Percentiles rank a stretch among this genome's conserved stretches.
Conservation (phyloP, 2,329 filamentous ascomycete genomes). For the Botrytis sinoallii region DNA sequence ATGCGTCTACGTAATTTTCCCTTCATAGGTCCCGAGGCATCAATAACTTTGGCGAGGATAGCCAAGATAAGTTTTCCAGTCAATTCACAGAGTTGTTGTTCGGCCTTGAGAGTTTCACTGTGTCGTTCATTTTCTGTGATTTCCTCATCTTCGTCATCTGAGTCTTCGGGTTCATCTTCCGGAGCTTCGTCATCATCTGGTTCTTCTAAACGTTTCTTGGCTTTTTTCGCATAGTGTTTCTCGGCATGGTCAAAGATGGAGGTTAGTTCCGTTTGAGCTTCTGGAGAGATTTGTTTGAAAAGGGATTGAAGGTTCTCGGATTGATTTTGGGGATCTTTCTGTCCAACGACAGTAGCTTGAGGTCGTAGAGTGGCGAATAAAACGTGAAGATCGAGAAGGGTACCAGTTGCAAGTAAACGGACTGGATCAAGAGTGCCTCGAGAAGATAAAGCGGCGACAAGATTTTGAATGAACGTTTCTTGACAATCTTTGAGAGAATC, state of each 20-base stretch:
- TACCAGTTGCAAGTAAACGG: slow-evolving; percentile 70
- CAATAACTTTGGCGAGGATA: slow-evolving; percentile 71
- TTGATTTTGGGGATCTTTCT: slow-evolving; percentile 43
- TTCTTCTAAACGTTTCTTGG: slow-evolving; percentile 59
- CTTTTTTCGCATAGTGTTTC: slow-evolving; percentile 70
- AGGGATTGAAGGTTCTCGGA: slow-evolving; percentile 57
- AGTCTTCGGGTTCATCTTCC: slow-evolving; percentile 62
- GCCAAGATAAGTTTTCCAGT: slow-evolving; percentile 81
- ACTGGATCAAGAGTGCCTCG: slow-evolving; percentile 72
- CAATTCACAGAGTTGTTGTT: slow-evolving; percentile 82
- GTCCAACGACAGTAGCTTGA: slow-evolving; percentile 39
- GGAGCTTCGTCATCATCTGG: slow-evolving; percentile 72
- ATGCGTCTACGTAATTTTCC: slow-evolving; percentile 69
- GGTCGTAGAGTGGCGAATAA: slow-evolving; percentile 72
- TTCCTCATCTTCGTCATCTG: slow-evolving; percentile 53
- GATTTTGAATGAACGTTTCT: slow-evolving; percentile 56
- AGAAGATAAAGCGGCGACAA: slow-evolving; percentile 67
- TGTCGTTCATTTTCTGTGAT: slow-evolving; percentile 57
- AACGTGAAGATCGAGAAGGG: slow-evolving; percentile 77
- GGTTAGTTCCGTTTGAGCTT: slow-evolving; percentile 63
- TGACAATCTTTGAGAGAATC: slow-evolving; percentile 57
- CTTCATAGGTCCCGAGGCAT: slow-evolving; percentile 56
- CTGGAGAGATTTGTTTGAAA: slow-evolving; percentile 64
- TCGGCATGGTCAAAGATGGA: slow-evolving; percentile 77
- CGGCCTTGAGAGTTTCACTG: slow-evolving; percentile 68